Base-by-base conservation (phyloP, 129 eudicot genomes). In the Solidago caesia region DNA sequence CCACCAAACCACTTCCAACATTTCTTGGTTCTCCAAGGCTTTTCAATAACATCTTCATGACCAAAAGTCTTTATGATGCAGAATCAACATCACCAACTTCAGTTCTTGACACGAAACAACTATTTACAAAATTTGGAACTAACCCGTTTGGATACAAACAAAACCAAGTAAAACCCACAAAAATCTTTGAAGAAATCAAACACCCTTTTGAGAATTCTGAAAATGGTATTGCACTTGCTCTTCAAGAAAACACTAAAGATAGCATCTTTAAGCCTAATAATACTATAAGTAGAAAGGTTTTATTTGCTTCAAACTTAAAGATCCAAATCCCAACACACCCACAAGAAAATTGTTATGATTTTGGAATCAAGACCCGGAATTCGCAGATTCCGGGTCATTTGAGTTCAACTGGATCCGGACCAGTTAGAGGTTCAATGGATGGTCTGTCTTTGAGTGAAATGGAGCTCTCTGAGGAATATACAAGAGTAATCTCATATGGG, bases 381-480 rank as follows among this genome's bases (percentile, higher is more conserved):
- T 77, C 84, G 9, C 85, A 70, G 39, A 13, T 84, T 25, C 41
- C 69, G 39, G 39, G 39, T 33, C 39, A 33, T 0, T 33, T 33
- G 39, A 33, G 39, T 33, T 3, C 39, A 33, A 33, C 3, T 33
- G 3, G 2, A 33, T 33, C 39, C 76, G 80, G 85, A 61, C 66
- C 80, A 5, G 67, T 67, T 6, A 53, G 55, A 26, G 42, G 47
- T 15, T 72, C 57, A 11, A 63, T 78, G 2, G 83, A 82, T 61
- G 84, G 79, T 63, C 76, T 90, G 60, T 84, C 96, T 56, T 67
- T 88, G 79, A 84, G 84, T 26, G 98, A 94, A 64, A 94, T 94
- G 91, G 98, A 94, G 78, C 88, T 83, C 49, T 90, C 93, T 42
- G 98, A 94, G 82, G 98, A 94, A 43, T 94, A 94, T 70, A 94